Evolutionary conservation across 805 yeast genomes (phyloP), one percentile per base, ranked within the genome.

Genomic region (Wickerhamiella sorbophila): DNA sequence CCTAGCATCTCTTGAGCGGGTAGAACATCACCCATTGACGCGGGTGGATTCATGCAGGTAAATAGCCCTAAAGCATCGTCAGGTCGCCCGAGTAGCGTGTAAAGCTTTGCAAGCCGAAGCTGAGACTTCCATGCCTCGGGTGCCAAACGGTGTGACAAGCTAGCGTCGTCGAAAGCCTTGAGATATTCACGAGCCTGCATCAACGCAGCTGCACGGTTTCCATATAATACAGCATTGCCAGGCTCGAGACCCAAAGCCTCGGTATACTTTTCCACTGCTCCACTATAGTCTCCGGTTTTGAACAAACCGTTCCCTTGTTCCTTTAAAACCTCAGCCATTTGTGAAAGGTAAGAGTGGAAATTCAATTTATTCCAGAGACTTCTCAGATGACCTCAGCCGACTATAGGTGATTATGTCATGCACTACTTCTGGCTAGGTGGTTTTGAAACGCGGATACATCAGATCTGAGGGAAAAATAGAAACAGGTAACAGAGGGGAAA

Each of bases 181-280:
- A 48, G 50, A 43, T 54, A 61, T 43, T 55, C 49, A 16, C 49
- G 48, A 14, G 50, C 48, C 40, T 63, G 65, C 57, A 61, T 53
- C 36, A 50, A 48, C 2, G 70, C 67, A 53, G 65, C 62, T 12
- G 59, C 45, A 27, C 70, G 49, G 51, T 65, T 65, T 10, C 67
- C 66, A 31, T 55, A 55, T 42, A 60, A 57, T 8, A 56, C 52
- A 2, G 66, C 54, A 41, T 55, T 58, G 24, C 44, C 44, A n/a
- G 65, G 62, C 37, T 57, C 67, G n/a, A 49, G 42, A 27, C 51
- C 52, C 9, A 65, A 44, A 12, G 69, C 70, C 47, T 52, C 52
- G 3, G 62, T 34, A 48, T 63, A 62, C 26, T 48, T 47, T 8
- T 47, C 51, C 6, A 52, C 46, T 8, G 66, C 66, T 4, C 42